These are phyloP conservation scores for Solanum dulcamara DNA, from an alignment of 257 asterid species.

Conservation along the genomic window DNA sequence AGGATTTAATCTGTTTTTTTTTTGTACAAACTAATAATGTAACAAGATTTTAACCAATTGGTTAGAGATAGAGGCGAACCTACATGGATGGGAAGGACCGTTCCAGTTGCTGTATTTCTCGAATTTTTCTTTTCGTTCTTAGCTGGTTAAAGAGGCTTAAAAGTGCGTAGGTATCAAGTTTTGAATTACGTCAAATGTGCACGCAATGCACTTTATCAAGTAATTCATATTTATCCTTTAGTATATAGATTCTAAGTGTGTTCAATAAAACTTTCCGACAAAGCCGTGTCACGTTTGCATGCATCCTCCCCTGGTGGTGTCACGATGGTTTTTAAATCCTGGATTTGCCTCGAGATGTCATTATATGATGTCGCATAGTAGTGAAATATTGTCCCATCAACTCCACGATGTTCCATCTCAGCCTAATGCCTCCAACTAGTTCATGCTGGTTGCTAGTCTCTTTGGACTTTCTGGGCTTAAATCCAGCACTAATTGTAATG, in stretches of 20 bases:
- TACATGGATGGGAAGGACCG: too few relatives aligned
- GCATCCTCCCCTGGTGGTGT: neutral
- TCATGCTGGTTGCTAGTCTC: neutral
- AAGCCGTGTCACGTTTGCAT: neutral
- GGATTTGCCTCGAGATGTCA: neutral
- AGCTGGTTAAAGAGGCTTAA: too few relatives aligned
- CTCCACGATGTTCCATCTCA: neutral
- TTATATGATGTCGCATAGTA: too few relatives aligned
- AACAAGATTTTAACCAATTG: too few relatives aligned
- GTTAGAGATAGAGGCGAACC: too few relatives aligned
- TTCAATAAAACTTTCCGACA: neutral
- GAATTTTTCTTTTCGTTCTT: too few relatives aligned
- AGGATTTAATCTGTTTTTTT: too few relatives aligned
- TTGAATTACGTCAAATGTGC: too few relatives aligned
- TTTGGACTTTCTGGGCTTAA: neutral
- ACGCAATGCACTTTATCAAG: too few relatives aligned
- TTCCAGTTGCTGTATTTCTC: neutral
- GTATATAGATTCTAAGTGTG: neutral
- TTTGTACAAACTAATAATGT: too few relatives aligned
- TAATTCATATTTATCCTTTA: too few relatives aligned
- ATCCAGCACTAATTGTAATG: constrained; percentile 1
- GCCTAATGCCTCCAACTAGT: neutral
- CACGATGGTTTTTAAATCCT: neutral
- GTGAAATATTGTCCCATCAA: neutral
- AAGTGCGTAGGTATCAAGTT: too few relatives aligned